Evolutionary conservation across 2,329 filamentous ascomycete species (phyloP), one percentile per base, ranked within the genome.

Genomic region (Tolypocladium nubicola): DNA sequence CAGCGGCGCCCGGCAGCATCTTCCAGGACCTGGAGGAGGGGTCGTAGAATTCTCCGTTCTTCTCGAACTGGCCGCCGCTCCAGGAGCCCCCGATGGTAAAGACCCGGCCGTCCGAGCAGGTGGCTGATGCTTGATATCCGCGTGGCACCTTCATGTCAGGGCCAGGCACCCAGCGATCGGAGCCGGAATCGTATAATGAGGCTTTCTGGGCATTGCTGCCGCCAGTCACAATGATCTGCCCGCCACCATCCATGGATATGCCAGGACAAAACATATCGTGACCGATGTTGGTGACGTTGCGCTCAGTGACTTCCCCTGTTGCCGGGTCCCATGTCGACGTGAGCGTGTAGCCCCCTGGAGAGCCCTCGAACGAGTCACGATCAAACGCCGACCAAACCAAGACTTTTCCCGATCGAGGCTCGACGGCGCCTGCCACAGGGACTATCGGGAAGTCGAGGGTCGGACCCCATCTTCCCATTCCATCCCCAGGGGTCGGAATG

Each of bases 241-340:
- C 81, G 9, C 75, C 67, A 19, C 72, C 73, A 57, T 79, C 76
- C 14, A 77, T n/a, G 7, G 39, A 40, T 40, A 40, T 66, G 2
- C 80, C 81, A 0, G 81, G 79, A 62, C 80, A 83, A 61, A 81
- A 82, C 79, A 81, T 82, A 62, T 81, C 78, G 61, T 81, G 77
- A 4, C 72, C 62, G 0, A 76, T 81, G 58, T 78, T 65, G 49
- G 69, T 65, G 9, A 75, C 39, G 2, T 64, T 62, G 21, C 65
- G 65, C 26, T 68, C 52, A 23, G 68, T 65, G 13, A 71, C 57
- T 1, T 9, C 11, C 30, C 54, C 56, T 40, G 59, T 59, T 35
- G 37, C 40, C 59, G 37, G 61, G 58, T 58, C 66, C 64, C 57
- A 59, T 2, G 47, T 30, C 8, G 61, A 58, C 11, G 61, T 62